These are phyloP conservation scores for Pythium phragmitis DNA, from an alignment of 352 stramenopile species.

Conservation along the genomic window DNA sequence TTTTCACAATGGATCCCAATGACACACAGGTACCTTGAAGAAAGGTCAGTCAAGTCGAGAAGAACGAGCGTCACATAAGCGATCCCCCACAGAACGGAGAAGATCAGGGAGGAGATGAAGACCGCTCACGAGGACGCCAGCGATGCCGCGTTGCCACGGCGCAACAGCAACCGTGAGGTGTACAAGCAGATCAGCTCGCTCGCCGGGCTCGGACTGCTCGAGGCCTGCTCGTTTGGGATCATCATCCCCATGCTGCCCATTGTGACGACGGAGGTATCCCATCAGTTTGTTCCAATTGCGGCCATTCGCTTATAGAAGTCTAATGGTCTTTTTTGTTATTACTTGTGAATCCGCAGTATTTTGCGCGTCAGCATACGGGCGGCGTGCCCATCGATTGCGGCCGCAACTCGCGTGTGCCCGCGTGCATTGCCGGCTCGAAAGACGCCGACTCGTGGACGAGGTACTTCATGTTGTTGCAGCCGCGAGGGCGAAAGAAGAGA, in stretches of 20 bases:
- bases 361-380: constrained; percentile 53
- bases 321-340: neutral
- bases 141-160: neutral
- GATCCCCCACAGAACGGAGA: neutral
- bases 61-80: neutral
- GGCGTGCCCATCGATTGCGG: constrained; percentile 60
- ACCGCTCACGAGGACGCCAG: neutral
- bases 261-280: constrained; percentile 58
- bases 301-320: neutral
- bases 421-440: constrained; percentile 61
- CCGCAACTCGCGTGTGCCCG: constrained; percentile 39
- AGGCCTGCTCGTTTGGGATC: constrained; percentile 60
- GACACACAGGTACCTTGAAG: constrained; percentile 10
- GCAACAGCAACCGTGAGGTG: constrained; percentile 14
- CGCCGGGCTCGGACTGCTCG: constrained; percentile 50
- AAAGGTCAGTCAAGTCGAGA: neutral
- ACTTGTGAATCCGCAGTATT: constrained; percentile 44
- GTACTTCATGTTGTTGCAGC: constrained; percentile 19
- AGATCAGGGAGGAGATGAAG: neutral
- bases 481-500: neutral
- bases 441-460: constrained; percentile 71
- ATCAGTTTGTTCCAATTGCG: neutral
- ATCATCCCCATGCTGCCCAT: constrained; percentile 69
- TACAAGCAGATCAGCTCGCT: constrained; percentile 40
- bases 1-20: constrained; percentile 1